A percentile compares a stretch with the other conserved stretches of the same genome.
Evolutionary conservation across 176 grass and related monocot genomes (phyloP).

Genomic region (Ananas comosus): DNA sequence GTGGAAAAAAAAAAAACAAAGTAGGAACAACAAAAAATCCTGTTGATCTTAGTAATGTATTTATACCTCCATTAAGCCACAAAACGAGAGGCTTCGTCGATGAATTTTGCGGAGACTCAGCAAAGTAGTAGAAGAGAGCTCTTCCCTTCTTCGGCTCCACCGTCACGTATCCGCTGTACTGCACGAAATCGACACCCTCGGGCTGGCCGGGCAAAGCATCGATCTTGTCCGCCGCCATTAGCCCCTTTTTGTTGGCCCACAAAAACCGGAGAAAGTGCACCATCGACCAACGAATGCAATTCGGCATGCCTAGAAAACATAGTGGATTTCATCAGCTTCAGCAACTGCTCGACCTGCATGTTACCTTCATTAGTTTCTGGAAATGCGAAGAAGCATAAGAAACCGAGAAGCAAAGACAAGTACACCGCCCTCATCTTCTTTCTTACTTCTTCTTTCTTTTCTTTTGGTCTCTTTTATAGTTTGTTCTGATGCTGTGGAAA

Average conservation of each 20-base stretch:
- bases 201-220: slow-evolving; percentile 48
- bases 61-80: slow-evolving; percentile 45
- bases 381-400: not conserved
- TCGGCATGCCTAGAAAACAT: not conserved
- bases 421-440: not conserved
- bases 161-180: slow-evolving; percentile 51
- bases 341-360: slow-evolving; percentile 18
- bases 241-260: slow-evolving; percentile 4
- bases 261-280: slow-evolving; percentile 3
- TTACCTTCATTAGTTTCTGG: slow-evolving; percentile 6
- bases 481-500: not conserved
- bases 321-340: slow-evolving; percentile 15
- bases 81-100: slow-evolving; percentile 40
- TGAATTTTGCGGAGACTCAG: slow-evolving; percentile 29
- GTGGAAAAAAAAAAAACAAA: no score
- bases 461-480: not conserved
- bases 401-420: not conserved
- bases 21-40: no score
- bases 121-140: slow-evolving; percentile 69
- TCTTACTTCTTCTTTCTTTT: not conserved
- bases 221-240: slow-evolving; percentile 47
- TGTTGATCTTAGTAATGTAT: not conserved
- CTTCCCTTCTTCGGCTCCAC: slow-evolving; percentile 36
- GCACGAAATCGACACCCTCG: slow-evolving; percentile 32
- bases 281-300: not conserved